phyloP scores from a whole-genome alignment of 768 basidiomycete species.

The Auricularia cornea region DNA sequence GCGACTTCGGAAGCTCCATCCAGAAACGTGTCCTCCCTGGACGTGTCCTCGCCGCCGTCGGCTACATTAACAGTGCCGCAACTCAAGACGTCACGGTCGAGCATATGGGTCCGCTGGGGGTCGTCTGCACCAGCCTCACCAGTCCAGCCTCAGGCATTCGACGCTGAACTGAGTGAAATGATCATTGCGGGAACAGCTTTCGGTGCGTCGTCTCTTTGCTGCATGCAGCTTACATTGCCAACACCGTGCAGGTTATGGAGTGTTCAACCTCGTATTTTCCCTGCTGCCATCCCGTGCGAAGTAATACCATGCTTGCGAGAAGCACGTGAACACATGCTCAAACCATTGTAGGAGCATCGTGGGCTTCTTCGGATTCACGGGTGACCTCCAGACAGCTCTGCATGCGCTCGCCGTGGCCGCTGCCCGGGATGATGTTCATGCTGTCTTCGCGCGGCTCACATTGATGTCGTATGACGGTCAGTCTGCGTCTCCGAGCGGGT shows the following conservation, averaged over 20 bases:
- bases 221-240: not conserved
- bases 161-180: conserved; percentile 61
- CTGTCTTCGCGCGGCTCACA: conserved; percentile 67
- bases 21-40: conserved; percentile 24
- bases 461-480: conserved; percentile 76
- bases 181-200: conserved; percentile 72
- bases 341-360: conserved; percentile 47
- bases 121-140: conserved; percentile 14
- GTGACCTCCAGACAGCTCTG: conserved; percentile 60
- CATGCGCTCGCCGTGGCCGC: conserved; percentile 63
- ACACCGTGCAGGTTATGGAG: conserved; percentile 37
- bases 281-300: conserved; percentile 63
- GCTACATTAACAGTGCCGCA: conserved; percentile 2
- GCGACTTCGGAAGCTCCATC: conserved; percentile 27
- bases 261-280: conserved; percentile 77
- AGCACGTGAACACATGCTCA: not conserved
- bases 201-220: conserved; percentile 32
- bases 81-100: not conserved
- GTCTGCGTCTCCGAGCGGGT: conserved; percentile 42
- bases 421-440: conserved; percentile 58
- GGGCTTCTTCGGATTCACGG: conserved; percentile 68
- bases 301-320: conserved; percentile 28
- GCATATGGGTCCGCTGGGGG: conserved; percentile 22
- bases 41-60: conserved; percentile 3
- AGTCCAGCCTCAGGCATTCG: conserved; percentile 13